Conservation (phyloP, 305 asterid genomes). For the Fraxinus latifolia region DNA sequence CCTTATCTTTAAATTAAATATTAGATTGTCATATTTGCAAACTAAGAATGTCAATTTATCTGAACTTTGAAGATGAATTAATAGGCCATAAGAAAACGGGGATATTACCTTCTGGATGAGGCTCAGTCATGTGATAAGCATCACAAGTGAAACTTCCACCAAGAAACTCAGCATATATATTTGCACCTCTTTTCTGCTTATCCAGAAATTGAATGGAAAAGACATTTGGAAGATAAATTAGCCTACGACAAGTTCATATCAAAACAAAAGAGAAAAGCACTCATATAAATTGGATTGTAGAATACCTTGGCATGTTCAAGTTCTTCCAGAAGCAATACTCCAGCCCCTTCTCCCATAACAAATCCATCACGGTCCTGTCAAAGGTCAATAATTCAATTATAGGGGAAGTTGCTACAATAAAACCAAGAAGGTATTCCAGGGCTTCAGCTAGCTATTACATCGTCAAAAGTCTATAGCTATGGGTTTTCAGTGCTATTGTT, state of each 20-base stretch:
- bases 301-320: constrained; percentile 92
- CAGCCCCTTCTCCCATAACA: constrained; percentile 98
- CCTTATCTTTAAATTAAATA: background rate
- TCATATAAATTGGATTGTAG: constrained; percentile 4
- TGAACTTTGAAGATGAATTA: constrained; percentile 7
- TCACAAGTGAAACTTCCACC: constrained; percentile 98
- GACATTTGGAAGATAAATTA: constrained; percentile 16
- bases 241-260: constrained; percentile 1
- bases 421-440: background rate
- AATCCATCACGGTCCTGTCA: constrained; percentile 89
- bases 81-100: constrained; percentile 15
- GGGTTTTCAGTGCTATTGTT: constrained; percentile 37
- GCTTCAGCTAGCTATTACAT: background rate
- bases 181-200: constrained; percentile 82
- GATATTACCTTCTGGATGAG: constrained; percentile 79
- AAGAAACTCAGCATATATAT: constrained; percentile 83
- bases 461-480: background rate
- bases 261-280: background rate
- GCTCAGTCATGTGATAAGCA: constrained; percentile 94
- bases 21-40: background rate
- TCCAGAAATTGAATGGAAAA: constrained; percentile 20
- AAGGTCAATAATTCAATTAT: constrained; percentile 22
- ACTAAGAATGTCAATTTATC: constrained; percentile 9
- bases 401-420: background rate
- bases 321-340: constrained; percentile 86